Base-by-base conservation (phyloP, 768 basidiomycete genomes). In the Kwoniella sp. region DNA sequence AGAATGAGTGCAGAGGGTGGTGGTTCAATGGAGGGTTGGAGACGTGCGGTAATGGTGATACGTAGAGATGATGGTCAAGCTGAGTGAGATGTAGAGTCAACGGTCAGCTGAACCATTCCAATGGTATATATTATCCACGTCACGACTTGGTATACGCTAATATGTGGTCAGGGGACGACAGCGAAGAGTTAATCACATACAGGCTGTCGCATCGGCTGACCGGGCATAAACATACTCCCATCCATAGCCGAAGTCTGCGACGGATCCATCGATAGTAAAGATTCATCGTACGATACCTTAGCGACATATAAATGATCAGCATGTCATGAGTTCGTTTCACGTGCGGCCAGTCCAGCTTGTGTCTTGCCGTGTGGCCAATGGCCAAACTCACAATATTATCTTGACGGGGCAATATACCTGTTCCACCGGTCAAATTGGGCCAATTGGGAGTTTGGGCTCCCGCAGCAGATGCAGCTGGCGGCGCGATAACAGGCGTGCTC, bases 11-110 rank as follows among this genome's bases (percentile, higher is more conserved):
- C 30, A 81, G 47, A 40, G 77, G 76, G 58, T 77, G 67, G 57
- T 65, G 73, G 29, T 29, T 80, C 82, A 72, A 83, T 70, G 67
- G 84, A 76, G 70, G 84, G 73, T 76, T 88, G 82, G 60, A 83
- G 73, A 67, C 85, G 80, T 48, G 89, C 83, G 73, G 89, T 82
- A 70, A 85, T 2, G 81, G 85, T 1, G 86, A 85, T 2, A 90
- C 88, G 82, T 99, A 99, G 29, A 97, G 84, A 69, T 97, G 92
- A 74, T 99, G 92, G 75, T 96, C 87, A 50, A 98, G 85, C 91
- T 95, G 75, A 51, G 24, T 54, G 44, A 7, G 49, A 24, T 24
- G 49, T 37, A 6, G 29, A 25, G 55, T 49, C 44, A 58, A 71
- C n/a, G 8, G 24, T 7, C n/a, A 4, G 27, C 9, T 30, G 40